Evolutionary conservation across 106 monocot species (phyloP).

Genomic region (Hemerocallis citrina): DNA sequence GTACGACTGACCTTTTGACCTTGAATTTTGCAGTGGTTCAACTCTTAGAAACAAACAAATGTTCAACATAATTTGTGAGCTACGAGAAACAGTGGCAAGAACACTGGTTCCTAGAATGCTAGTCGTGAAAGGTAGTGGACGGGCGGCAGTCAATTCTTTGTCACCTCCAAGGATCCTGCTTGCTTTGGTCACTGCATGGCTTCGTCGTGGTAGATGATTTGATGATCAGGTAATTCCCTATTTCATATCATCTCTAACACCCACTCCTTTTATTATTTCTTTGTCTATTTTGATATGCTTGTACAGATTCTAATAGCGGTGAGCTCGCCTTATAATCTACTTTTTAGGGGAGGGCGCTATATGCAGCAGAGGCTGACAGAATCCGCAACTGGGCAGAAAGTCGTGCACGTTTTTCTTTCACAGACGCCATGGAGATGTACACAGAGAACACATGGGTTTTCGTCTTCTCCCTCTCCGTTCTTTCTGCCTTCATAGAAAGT

Average conservation of each 20-base stretch:
- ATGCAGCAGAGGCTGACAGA: constrained; percentile 92
- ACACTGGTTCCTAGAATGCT: constrained; percentile 90
- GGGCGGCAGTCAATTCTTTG: constrained; percentile 86
- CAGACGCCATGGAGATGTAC: constrained; percentile 99
- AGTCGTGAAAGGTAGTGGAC: constrained; percentile 86
- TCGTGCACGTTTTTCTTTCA: constrained; percentile 88
- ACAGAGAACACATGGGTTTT: constrained; percentile 81
- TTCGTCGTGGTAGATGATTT: constrained; percentile 90
- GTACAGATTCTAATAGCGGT: no score
- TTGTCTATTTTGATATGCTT: no score
- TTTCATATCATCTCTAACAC: no score
- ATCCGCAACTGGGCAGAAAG: constrained; percentile 95
- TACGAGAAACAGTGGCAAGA: constrained; percentile 96
- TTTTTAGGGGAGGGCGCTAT: constrained; percentile 71
- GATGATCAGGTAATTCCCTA: constrained; percentile 90
- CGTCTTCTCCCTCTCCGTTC: constrained; percentile 90
- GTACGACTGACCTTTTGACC: not conserved
- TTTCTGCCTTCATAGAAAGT: constrained; percentile 96
- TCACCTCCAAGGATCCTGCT: constrained; percentile 91
- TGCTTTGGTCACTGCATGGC: constrained; percentile 93
- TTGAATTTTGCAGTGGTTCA: constrained; percentile 65
- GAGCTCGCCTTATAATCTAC: no score
- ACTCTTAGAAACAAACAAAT: constrained; percentile 86
- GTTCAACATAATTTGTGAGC: constrained; percentile 99
- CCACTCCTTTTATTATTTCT: not conserved